Percentiles rank a stretch among this genome's conserved stretches.
Conservation (phyloP, 129 eudicot genomes). For the Erigeron canadensis region DNA sequence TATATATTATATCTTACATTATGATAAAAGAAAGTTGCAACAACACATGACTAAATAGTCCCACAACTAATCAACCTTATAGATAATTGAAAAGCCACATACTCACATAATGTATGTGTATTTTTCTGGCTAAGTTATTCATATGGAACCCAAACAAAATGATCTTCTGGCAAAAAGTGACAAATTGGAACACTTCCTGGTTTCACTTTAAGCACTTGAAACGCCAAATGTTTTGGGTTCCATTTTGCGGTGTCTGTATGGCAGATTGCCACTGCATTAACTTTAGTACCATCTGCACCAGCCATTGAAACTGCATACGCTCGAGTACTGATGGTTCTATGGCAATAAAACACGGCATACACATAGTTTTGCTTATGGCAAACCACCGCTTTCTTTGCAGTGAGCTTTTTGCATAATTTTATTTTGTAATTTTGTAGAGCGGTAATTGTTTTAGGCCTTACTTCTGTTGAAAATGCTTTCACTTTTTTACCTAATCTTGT, state of each 20-base stretch:
- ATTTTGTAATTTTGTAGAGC: constrained; percentile 37
- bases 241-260: constrained; percentile 44
- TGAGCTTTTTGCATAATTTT: constrained; percentile 34
- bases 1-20: constrained; percentile 23
- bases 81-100: constrained; percentile 15
- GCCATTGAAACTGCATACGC: constrained; percentile 40
- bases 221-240: constrained; percentile 73
- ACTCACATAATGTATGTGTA: neutral
- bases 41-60: constrained; percentile 2
- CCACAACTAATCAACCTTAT: constrained; percentile 13
- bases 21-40: constrained; percentile 4
- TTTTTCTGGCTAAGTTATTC: neutral
- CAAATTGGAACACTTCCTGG: constrained; percentile 74
- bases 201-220: constrained; percentile 61
- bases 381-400: constrained; percentile 36
- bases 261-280: constrained; percentile 38
- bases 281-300: constrained; percentile 27
- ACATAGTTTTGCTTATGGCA: constrained; percentile 68
- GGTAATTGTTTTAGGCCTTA: constrained; percentile 10
- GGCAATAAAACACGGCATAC: constrained; percentile 71
- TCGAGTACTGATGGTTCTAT: constrained; percentile 38
- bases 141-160: constrained; percentile 67
- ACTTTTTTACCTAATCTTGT: constrained; percentile 50
- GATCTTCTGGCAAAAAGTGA: constrained; percentile 79
- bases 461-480: constrained; percentile 51